Evolutionary conservation across 805 yeast genomes (phyloP).

Genomic region (Cyberlindnera euphorbiae): DNA sequence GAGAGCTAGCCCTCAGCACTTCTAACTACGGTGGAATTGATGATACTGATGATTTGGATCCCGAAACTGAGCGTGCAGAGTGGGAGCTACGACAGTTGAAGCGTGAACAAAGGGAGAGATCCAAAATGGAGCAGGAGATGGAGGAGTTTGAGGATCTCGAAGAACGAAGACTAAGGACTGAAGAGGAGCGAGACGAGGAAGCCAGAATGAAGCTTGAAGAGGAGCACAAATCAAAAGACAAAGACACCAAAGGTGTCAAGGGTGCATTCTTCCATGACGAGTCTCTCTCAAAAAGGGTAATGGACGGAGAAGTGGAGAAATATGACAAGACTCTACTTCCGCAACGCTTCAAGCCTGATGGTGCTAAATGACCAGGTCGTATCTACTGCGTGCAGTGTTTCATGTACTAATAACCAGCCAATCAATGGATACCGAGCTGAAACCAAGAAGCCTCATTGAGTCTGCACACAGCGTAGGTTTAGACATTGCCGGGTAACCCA

Average conservation of each 20-base stretch:
- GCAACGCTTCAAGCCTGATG: conserved; percentile 12
- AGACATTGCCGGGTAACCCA: too few relatives aligned
- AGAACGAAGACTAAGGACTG: conserved; percentile 21
- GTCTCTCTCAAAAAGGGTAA: conserved; percentile 8
- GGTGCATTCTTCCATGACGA: conserved; percentile 24
- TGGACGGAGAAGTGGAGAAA: conserved; percentile 17
- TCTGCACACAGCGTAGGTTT: too few relatives aligned
- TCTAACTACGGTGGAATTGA: conserved; percentile 36
- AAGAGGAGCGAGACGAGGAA: conserved; percentile 20
- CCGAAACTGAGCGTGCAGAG: conserved; percentile 51
- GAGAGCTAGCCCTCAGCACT: conserved; percentile 17
- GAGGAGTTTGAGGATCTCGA: conserved; percentile 24
- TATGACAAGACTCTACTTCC: conserved; percentile 16
- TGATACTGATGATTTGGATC: conserved; percentile 58
- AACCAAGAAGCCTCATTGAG: too few relatives aligned
- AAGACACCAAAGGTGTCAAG: conserved; percentile 2
- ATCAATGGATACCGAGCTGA: too few relatives aligned
- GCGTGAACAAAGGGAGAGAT: conserved; percentile 31
- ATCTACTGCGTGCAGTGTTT: too few relatives aligned
- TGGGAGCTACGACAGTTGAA: conserved; percentile 50
- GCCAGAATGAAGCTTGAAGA: conserved; percentile 9
- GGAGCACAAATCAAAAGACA: conserved; percentile 4
- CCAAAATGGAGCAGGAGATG: conserved; percentile 19
- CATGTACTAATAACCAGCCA: too few relatives aligned
- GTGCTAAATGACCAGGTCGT: background rate